A percentile compares a stretch with the other conserved stretches of the same genome.
phyloP scores from a whole-genome alignment of 225 moss, liverwort and hornwort species.

The Antitrichia curtipendula region DNA sequence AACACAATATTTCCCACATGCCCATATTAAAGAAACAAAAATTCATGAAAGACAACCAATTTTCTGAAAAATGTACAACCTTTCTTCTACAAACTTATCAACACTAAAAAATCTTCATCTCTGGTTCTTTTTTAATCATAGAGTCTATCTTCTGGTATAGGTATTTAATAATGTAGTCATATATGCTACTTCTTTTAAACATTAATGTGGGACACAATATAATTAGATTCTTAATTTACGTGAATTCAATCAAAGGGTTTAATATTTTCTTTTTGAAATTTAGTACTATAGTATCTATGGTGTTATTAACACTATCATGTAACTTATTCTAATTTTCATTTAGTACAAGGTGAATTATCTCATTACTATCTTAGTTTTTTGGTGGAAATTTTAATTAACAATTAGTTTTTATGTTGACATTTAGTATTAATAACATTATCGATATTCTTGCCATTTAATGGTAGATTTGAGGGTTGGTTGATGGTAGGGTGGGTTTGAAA shows the following conservation, averaged over 20 bases:
- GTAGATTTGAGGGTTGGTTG: background rate
- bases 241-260: rapidly evolving
- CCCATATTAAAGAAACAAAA: background rate
- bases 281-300: background rate
- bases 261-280: background rate
- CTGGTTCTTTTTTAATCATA: background rate
- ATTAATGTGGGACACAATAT: background rate
- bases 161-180: background rate
- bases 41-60: no score
- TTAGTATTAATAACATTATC: background rate
- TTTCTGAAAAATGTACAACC: no score
- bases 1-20: background rate
- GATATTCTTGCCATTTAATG: background rate
- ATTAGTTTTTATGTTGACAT: background rate
- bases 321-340: background rate
- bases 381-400: background rate
- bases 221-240: background rate
- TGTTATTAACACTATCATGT: background rate
- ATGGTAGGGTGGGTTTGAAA: background rate
- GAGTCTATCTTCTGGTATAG: background rate
- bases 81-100: background rate
- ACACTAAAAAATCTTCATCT: background rate
- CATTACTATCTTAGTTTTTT: background rate
- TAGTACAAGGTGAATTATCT: background rate
- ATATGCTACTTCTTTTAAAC: background rate